These are phyloP conservation scores for Phytophthora meadii DNA, from an alignment of 352 stramenopile genomes.

Conservation along the genomic window DNA sequence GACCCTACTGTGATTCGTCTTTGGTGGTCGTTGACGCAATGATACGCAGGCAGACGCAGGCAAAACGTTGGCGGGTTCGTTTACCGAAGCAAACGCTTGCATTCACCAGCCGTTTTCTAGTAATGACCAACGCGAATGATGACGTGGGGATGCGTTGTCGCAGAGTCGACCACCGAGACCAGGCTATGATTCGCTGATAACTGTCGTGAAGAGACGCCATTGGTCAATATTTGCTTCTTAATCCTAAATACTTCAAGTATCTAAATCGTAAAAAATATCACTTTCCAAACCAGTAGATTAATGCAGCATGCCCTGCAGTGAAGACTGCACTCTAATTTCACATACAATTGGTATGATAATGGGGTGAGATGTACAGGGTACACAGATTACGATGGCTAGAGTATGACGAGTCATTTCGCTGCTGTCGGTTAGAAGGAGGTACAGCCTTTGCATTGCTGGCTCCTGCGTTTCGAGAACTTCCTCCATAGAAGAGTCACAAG, in stretches of 20 bases:
- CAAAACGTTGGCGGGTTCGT: neutral
- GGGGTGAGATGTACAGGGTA: no score
- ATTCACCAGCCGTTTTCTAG: constrained; percentile 3
- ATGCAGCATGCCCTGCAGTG: no score
- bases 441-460: constrained; percentile 25
- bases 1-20: neutral
- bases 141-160: constrained; percentile 8
- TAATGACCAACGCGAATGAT: constrained; percentile 2
- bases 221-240: neutral
- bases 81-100: constrained; percentile 6
- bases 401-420: no score
- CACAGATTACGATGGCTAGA: no score
- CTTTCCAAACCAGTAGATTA: no score
- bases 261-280: no score
- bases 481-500: constrained; percentile 21
- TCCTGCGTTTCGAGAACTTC: constrained; percentile 38
- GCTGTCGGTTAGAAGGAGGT: constrained; percentile 13
- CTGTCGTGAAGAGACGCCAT: neutral
- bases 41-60: neutral
- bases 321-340: no score
- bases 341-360: no score
- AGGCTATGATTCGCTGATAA: constrained; percentile 3
- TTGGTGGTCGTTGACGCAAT: constrained; percentile 15
- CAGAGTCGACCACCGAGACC: constrained; percentile 5
- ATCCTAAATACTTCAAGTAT: no score